Conservation (phyloP, 2,329 filamentous ascomycete genomes). For the Chalaropsis thielavioides region DNA sequence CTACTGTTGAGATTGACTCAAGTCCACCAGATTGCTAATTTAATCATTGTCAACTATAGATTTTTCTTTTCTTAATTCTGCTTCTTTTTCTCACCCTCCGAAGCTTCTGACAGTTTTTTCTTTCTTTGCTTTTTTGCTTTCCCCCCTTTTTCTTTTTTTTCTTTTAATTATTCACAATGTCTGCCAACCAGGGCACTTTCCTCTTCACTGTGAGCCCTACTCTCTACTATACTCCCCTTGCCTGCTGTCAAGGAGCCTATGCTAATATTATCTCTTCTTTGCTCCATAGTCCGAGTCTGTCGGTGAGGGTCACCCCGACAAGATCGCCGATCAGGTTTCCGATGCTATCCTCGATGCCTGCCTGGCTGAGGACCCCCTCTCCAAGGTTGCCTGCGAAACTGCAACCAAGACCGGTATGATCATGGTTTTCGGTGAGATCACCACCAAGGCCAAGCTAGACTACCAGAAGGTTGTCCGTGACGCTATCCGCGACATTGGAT, state of each 20-base stretch:
- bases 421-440: conserved; percentile 98
- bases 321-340: conserved; percentile 97
- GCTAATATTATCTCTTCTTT: conserved; percentile 20
- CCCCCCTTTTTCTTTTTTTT: too few species aligned
- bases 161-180: conserved; percentile 40
- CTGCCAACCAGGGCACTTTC: conserved; percentile 53
- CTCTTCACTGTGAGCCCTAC: conserved; percentile 55
- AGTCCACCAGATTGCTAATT: conserved; percentile 13
- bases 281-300: conserved; percentile 62
- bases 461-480: conserved; percentile 96
- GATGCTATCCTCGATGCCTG: conserved; percentile 98
- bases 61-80: conserved; percentile 7
- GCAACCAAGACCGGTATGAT: conserved; percentile 99
- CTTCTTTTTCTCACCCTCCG: not conserved
- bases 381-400: conserved; percentile 98
- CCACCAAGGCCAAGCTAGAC: conserved; percentile 87
- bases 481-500: conserved; percentile 96
- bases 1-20: not conserved
- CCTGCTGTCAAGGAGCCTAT: not conserved
- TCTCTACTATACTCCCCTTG: not conserved
- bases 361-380: conserved; percentile 82
- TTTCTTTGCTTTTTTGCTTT: conserved; percentile 17
- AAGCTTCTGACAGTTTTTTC: conserved; percentile 20
- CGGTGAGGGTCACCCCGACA: conserved; percentile 84
- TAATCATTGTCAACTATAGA: not conserved